Percentiles rank a stretch among this genome's conserved stretches.
These are phyloP conservation scores for Fusarium albidum DNA, from an alignment of 2,329 filamentous ascomycete species.

Conservation along the genomic window DNA sequence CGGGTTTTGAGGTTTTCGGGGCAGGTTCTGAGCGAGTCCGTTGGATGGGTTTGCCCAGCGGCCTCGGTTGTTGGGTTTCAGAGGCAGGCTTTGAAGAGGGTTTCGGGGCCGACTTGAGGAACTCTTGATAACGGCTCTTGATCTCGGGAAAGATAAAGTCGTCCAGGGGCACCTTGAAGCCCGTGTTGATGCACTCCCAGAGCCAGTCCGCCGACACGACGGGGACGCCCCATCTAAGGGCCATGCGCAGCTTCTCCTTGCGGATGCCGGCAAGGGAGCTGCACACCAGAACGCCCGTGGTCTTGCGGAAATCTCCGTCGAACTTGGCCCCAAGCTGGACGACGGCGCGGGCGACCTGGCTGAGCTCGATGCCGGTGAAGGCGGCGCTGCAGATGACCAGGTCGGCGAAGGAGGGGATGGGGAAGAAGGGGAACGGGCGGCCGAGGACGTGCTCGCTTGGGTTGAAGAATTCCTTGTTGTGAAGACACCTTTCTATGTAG, in stretches of 20 bases:
- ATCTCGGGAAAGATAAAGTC: slow-evolving; percentile 59
- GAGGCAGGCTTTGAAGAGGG: slow-evolving; percentile 2
- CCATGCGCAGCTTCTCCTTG: slow-evolving; percentile 81
- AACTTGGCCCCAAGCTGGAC: slow-evolving; percentile 82
- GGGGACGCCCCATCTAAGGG: slow-evolving; percentile 77
- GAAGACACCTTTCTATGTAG: slow-evolving; percentile 90
- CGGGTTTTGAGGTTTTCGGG: slow-evolving; percentile 10
- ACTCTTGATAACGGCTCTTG: slow-evolving; percentile 41
- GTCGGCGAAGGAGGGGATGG: slow-evolving; percentile 72
- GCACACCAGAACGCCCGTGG: slow-evolving; percentile 81
- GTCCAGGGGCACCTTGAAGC: slow-evolving; percentile 55
- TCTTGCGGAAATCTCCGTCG: slow-evolving; percentile 76
- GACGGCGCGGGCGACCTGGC: slow-evolving; percentile 83
- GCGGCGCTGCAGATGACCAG: slow-evolving; percentile 82
- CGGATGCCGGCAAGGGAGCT: slow-evolving; percentile 64
- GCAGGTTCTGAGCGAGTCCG: slow-evolving; percentile 35
- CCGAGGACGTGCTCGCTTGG: slow-evolving; percentile 77
- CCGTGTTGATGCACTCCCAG: slow-evolving; percentile 77
- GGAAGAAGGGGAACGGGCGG: slow-evolving; percentile 76
- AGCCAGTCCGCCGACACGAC: slow-evolving; percentile 87
- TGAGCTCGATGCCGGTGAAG: slow-evolving; percentile 83
- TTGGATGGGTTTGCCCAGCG: slow-evolving; percentile 26
- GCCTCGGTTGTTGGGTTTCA: slow-evolving; percentile 8
- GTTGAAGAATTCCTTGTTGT: slow-evolving; percentile 75
- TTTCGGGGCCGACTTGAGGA: slow-evolving; percentile 12